Conservation (phyloP, 768 basidiomycete genomes). For the Coprinopsis cinerea region DNA sequence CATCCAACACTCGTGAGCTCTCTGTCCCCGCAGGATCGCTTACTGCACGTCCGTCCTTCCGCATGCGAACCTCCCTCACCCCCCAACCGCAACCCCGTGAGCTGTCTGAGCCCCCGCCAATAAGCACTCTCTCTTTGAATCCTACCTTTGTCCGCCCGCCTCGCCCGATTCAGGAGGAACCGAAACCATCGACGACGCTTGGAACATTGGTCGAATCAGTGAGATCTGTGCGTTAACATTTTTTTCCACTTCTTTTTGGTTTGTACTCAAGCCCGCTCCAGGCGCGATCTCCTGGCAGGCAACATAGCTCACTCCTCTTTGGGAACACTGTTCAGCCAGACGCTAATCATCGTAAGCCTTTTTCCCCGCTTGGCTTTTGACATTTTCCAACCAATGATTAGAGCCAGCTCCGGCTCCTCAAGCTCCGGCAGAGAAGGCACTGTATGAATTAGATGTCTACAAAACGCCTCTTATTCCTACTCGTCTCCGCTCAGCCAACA, state of each 20-base stretch:
- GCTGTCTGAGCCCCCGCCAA: conserved; percentile 63
- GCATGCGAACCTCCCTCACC: conserved; percentile 64
- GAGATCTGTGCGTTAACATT: conserved; percentile 40
- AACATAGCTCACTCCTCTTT: conserved; percentile 48
- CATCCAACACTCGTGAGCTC: conserved; percentile 15
- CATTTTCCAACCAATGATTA: conserved; percentile 4
- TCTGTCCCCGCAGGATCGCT: conserved; percentile 29
- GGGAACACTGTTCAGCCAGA: conserved; percentile 27
- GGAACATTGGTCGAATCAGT: conserved; percentile 55
- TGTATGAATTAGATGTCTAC: conserved; percentile 72
- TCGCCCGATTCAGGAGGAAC: conserved; percentile 31
- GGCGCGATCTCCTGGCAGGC: conserved; percentile 45
- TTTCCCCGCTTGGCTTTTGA: background rate
- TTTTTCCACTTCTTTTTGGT: conserved; percentile 5
- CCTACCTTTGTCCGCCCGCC: conserved; percentile 62
- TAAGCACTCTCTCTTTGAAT: conserved; percentile 54
- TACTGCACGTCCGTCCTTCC: conserved; percentile 44
- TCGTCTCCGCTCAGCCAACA: conserved; percentile 37
- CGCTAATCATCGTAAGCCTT: conserved; percentile 22
- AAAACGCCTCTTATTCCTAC: conserved; percentile 74
- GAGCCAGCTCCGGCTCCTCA: conserved; percentile 15
- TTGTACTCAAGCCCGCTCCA: conserved; percentile 17
- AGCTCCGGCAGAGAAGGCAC: conserved; percentile 57
- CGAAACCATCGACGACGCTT: conserved; percentile 39
- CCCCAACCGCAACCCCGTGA: conserved; percentile 55